phyloP scores from a whole-genome alignment of 371 early-diverging fungal species.

The Nematocida sp. region DNA sequence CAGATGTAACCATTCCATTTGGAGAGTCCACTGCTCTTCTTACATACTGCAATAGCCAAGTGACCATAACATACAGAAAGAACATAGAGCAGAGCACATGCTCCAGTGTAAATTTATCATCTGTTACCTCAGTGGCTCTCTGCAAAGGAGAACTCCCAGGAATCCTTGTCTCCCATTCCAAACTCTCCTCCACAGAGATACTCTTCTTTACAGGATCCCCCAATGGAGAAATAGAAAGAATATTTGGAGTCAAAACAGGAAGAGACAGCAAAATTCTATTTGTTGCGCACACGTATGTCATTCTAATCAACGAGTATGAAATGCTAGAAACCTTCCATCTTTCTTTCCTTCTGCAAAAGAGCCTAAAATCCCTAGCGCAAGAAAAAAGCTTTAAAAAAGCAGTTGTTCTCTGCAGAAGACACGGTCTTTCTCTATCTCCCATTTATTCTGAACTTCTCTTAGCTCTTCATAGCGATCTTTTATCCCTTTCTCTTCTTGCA shows the following conservation, averaged over 20 bases:
- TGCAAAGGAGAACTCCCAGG: neutral
- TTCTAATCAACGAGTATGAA: conserved; percentile 21
- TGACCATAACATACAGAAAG: neutral
- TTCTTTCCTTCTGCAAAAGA: conserved; percentile 7
- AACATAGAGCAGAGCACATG: neutral
- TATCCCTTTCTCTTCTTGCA: conserved; percentile 1
- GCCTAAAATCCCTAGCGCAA: neutral
- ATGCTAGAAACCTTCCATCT: conserved; percentile 47
- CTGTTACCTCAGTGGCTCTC: conserved; percentile 6
- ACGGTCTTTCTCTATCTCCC: conserved; percentile 7
- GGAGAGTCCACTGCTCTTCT: neutral
- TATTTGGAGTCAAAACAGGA: conserved; percentile 10
- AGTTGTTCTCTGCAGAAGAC: conserved; percentile 12
- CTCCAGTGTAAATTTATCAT: neutral
- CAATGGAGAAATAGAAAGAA: neutral
- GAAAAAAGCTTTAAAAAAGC: neutral
- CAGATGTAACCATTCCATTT: neutral
- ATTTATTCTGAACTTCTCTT: neutral
- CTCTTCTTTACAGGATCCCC: neutral
- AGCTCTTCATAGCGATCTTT: neutral
- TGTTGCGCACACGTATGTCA: neutral
- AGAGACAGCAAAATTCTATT: conserved; percentile 26
- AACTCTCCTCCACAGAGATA: conserved; percentile 25
- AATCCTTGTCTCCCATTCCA: neutral
- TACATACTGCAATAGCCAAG: neutral